These are phyloP conservation scores for Dendrobium chrysotoxum DNA, from an alignment of 106 monocot species.

Conservation along the genomic window DNA sequence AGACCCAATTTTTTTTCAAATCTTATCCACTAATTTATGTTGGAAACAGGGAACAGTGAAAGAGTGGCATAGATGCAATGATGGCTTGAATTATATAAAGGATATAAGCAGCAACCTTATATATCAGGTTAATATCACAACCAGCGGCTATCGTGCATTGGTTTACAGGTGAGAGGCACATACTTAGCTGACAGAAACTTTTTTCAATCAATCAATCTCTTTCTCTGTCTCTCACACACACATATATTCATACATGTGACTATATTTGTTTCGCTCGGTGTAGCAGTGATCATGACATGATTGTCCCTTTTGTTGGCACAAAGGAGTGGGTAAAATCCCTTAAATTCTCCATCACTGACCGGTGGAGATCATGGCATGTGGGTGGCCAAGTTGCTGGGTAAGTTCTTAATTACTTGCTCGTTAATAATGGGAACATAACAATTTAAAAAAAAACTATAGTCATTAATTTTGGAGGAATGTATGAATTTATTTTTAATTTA, in stretches of 20 bases:
- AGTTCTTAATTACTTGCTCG: not conserved
- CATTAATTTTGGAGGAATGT: too few species aligned
- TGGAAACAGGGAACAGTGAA: not conserved
- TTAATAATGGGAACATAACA: too few species aligned
- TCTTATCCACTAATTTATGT: too few species aligned
- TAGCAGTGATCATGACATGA: constrained; percentile 45
- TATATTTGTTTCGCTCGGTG: not conserved
- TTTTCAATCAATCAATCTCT: not conserved
- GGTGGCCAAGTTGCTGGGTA: constrained; percentile 35
- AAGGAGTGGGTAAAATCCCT: constrained; percentile 46
- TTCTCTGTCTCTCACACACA: too few species aligned
- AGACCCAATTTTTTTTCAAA: too few species aligned
- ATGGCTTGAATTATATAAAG: not conserved
- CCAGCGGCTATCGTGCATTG: constrained; percentile 23
- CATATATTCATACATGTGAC: too few species aligned
- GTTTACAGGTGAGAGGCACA: constrained; percentile 19
- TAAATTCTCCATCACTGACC: constrained; percentile 26
- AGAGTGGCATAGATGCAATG: constrained; percentile 17
- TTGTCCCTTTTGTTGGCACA: constrained; percentile 44
- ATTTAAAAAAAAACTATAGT: too few species aligned
- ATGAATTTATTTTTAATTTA: not conserved
- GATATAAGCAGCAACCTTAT: constrained; percentile 6
- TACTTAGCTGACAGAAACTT: too few species aligned
- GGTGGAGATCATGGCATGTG: constrained; percentile 47
- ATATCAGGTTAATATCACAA: constrained; percentile 24